Base-by-base conservation (phyloP, 345 rosid genomes). In the Sonneratia caseolaris region DNA sequence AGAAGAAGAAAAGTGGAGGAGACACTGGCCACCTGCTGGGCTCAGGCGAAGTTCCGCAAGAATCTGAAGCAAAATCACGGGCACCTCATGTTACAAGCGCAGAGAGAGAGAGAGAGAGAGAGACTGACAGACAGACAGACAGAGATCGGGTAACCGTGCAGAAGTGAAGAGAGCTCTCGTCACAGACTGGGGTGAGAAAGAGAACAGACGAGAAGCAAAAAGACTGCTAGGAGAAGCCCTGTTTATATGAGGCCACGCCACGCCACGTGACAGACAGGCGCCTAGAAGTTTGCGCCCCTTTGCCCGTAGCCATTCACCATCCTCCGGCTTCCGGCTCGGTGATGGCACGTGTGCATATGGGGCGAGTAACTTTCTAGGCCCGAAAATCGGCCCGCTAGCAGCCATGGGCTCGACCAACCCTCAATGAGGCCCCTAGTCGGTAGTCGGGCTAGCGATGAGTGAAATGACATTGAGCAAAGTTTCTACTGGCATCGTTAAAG, bases 221-320 rank as follows among this genome's bases (percentile, higher is more conserved):
- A 22, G 40, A 37, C 5, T 14, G 35, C n/a, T 35, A 73, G 42
- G 42, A 79, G 64, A 68, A 77, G 37, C 56, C 48, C 68, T 61
- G 76, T 68, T 45, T 37, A 38, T 67, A 40, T 18, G 51, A 45
- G 69, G 69, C 69, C 69, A 67, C 24, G 45, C 69, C 69, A 67
- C 24, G 45, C 45, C 45, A 42, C 45, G 45, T 5, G 45, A 42
- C 45, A 42, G 45, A 42, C 10, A 1, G 45, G 45, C 45, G 45
- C 45, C 45, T 42, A 42, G 45, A 4, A 42, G 10, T 19, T 7
- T 38, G n/a, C 47, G 47, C 37, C 45, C 8, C 14, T 2, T 40
- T 4, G 3, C 43, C 45, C 19, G 45, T 38, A 1, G 37, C 47
- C 47, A 16, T 38, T 36, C 69, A 11, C 47, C 21, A 3, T 66